phyloP scores from a whole-genome alignment of 2,329 filamentous ascomycete species.

The Arthrobotrys sphaeroides region DNA sequence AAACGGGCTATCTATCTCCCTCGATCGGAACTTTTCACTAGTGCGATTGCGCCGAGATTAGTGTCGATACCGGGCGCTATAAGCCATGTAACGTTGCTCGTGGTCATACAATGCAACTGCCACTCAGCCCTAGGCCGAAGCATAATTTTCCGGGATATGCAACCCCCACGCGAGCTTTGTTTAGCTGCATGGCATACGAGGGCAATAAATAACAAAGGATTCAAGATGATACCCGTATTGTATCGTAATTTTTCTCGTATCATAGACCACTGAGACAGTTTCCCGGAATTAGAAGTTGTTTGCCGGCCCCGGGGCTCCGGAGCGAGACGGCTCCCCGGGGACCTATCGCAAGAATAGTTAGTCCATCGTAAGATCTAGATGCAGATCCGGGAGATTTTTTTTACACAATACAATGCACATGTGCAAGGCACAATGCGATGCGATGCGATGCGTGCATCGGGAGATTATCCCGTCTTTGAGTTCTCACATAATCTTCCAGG shows the following conservation, averaged over 20 bases:
- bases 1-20: no score
- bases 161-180: not conserved
- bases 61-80: not conserved
- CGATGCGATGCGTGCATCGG: no score
- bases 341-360: not conserved
- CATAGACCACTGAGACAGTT: not conserved
- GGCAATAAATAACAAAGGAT: not conserved
- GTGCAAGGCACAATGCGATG: no score
- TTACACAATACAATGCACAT: conserved; percentile 2
- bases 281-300: not conserved
- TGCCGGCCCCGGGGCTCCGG: not conserved
- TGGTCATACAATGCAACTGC: not conserved
- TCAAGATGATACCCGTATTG: not conserved
- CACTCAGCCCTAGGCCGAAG: not conserved
- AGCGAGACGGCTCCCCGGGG: not conserved
- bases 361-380: not conserved
- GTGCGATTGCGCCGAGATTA: not conserved
- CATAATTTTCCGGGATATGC: not conserved
- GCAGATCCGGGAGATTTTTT: not conserved
- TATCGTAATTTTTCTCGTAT: not conserved
- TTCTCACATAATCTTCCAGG: conserved; percentile 9
- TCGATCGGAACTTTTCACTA: no score
- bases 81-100: not conserved
- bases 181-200: not conserved
- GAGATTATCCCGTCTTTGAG: not conserved